Conservation (phyloP, 805 yeast species). For the Candida jianshihensis region DNA sequence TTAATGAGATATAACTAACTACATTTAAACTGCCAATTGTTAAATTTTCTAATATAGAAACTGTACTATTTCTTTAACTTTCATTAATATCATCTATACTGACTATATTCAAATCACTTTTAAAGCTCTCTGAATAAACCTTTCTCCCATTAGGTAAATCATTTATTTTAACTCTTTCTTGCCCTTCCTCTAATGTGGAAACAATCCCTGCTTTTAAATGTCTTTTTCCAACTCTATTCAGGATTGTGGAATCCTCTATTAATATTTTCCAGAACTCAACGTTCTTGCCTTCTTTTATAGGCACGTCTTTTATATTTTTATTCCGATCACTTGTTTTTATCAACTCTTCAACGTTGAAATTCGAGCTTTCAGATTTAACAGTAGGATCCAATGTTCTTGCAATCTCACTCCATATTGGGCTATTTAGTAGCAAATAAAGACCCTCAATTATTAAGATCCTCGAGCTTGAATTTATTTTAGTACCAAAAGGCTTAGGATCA, state of each 20-base stretch:
- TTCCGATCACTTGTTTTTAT: background rate
- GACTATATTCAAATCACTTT: constrained; percentile 18
- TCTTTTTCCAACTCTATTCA: constrained; percentile 55
- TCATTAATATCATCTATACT: constrained; percentile 21
- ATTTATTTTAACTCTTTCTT: constrained; percentile 40
- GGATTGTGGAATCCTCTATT: constrained; percentile 37
- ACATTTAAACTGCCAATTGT: too few relatives aligned
- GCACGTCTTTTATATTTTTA: constrained; percentile 4
- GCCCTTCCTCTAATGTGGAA: constrained; percentile 40
- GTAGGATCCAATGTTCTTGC: constrained; percentile 25
- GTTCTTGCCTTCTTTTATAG: constrained; percentile 19
- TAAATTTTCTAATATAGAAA: background rate
- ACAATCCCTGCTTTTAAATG: constrained; percentile 59
- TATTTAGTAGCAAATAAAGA: constrained; percentile 54
- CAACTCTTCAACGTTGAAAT: constrained; percentile 1
- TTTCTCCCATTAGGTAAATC: constrained; percentile 59
- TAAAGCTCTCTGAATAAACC: constrained; percentile 19
- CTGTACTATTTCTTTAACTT: background rate
- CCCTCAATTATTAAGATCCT: constrained; percentile 71
- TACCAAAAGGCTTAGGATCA: constrained; percentile 61
- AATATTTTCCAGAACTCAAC: constrained; percentile 46
- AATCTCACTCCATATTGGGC: constrained; percentile 53
- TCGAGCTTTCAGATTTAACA: constrained; percentile 5
- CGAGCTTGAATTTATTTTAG: constrained; percentile 36
- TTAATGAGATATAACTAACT: too few relatives aligned